Percentiles rank a stretch among this genome's conserved stretches.
Evolutionary conservation across 2,329 filamentous ascomycete genomes (phyloP).

Genomic region (Claviceps paspali): DNA sequence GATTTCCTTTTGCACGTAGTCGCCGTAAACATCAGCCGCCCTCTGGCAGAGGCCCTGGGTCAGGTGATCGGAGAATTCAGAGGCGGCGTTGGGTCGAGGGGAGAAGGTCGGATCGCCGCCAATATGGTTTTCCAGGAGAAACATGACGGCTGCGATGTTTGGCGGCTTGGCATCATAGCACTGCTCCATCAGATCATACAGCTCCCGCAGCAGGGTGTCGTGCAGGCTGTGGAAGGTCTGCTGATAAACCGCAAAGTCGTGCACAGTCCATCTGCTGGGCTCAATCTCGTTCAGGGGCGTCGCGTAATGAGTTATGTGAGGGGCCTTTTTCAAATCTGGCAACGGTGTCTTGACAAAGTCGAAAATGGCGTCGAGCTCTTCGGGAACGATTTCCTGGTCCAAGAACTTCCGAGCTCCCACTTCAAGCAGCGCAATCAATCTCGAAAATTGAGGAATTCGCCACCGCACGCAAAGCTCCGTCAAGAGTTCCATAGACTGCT

Average conservation of each 20-base stretch:
- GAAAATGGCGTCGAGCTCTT: conserved; percentile 73
- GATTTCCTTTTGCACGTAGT: conserved; percentile 64
- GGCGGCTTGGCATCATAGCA: conserved; percentile 84
- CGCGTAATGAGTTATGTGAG: conserved; percentile 36
- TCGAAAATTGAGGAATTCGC: conserved; percentile 73
- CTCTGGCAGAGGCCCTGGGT: conserved; percentile 57
- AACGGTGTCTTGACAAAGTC: conserved; percentile 62
- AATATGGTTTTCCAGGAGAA: conserved; percentile 68
- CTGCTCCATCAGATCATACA: conserved; percentile 75
- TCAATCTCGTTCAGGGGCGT: conserved; percentile 40
- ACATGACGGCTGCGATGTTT: conserved; percentile 64
- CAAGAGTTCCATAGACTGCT: conserved; percentile 65
- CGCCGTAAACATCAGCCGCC: conserved; percentile 66
- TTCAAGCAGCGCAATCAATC: conserved; percentile 69
- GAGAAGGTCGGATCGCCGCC: conserved; percentile 63
- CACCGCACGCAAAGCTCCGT: conserved; percentile 76
- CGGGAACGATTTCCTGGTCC: conserved; percentile 64
- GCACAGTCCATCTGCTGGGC: conserved; percentile 48
- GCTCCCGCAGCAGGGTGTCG: conserved; percentile 68
- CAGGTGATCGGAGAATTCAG: conserved; percentile 58
- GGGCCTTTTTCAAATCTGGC: conserved; percentile 48
- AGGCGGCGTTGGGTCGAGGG: conserved; percentile 51
- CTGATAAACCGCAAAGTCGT: conserved; percentile 57
- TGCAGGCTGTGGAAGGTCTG: conserved; percentile 60
- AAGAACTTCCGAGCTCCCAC: conserved; percentile 73